A percentile compares a stretch with the other conserved stretches of the same genome.
Conservation (phyloP, 768 basidiomycete genomes). For the Paxillus ammoniavirescens region DNA sequence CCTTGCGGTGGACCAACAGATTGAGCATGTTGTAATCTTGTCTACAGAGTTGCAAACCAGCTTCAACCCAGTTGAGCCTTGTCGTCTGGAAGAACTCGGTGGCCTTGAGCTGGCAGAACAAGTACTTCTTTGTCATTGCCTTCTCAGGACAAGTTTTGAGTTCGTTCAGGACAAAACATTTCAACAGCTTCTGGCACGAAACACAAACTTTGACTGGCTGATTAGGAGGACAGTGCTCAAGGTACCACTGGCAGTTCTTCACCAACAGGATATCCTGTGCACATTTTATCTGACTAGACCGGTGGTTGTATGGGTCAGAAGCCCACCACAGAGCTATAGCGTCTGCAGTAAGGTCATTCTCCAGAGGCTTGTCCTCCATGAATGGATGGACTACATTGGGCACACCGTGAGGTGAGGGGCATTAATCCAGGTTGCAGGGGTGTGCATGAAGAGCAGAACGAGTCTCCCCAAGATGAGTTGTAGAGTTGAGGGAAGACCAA, state of each 20-base stretch:
- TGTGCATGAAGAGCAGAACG: too few species aligned
- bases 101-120: conserved; percentile 95
- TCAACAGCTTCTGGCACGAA: conserved; percentile 97
- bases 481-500: too few species aligned
- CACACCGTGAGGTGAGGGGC: too few species aligned
- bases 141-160: conserved; percentile 87
- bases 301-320: conserved; percentile 90
- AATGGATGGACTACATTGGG: conserved; percentile 79
- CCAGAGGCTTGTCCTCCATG: conserved; percentile 72
- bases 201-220: conserved; percentile 98
- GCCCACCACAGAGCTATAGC: conserved; percentile 99
- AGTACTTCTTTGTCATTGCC: conserved; percentile 96
- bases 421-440: too few species aligned
- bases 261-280: conserved; percentile 95
- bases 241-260: conserved; percentile 98
- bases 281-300: conserved; percentile 89
- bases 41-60: conserved; percentile 98
- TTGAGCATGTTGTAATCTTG: too few species aligned
- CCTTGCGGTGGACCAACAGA: conserved; percentile 97
- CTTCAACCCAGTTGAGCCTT: conserved; percentile 97
- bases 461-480: too few species aligned
- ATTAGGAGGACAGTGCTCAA: too few species aligned
- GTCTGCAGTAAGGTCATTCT: conserved; percentile 91
- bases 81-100: conserved; percentile 99
- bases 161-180: conserved; percentile 94